Percentiles rank a stretch among this genome's conserved stretches.
Conservation (phyloP, 2,329 filamentous ascomycete genomes). For the Pyrenophora teres region DNA sequence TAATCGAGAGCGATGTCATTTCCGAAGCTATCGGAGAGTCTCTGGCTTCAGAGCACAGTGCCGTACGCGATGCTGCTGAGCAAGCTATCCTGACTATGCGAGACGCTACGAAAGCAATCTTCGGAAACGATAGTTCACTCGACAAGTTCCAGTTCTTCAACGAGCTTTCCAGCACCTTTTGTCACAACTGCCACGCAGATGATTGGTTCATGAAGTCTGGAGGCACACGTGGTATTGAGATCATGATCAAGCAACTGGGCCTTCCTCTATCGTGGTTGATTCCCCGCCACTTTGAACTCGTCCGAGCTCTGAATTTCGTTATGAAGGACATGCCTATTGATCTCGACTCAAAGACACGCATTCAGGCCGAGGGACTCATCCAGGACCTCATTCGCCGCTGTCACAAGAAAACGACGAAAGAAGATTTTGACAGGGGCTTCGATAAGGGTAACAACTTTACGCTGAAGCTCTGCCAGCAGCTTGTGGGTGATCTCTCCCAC, state of each 20-base stretch:
- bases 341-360: constrained; percentile 84
- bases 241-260: constrained; percentile 81
- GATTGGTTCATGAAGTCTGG: constrained; percentile 99
- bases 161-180: constrained; percentile 81
- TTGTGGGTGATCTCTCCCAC: constrained; percentile 88
- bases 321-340: constrained; percentile 98
- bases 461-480: constrained; percentile 77
- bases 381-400: constrained; percentile 78
- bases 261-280: constrained; percentile 83
- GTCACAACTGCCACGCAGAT: constrained; percentile 93
- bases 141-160: constrained; percentile 82
- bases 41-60: constrained; percentile 79
- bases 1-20: constrained; percentile 83
- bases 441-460: constrained; percentile 69
- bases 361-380: constrained; percentile 81
- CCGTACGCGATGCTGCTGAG: constrained; percentile 82
- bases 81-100: constrained; percentile 77
- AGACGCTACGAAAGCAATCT: constrained; percentile 75
- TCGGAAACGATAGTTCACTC: constrained; percentile 73
- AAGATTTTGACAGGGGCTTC: constrained; percentile 72
- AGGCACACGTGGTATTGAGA: constrained; percentile 85
- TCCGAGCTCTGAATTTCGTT: constrained; percentile 91
- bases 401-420: constrained; percentile 77
- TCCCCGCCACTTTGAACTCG: constrained; percentile 82
- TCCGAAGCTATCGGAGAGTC: constrained; percentile 90